Base-by-base conservation (phyloP, 176 grass and related monocot species). In the Puya raimondii region DNA sequence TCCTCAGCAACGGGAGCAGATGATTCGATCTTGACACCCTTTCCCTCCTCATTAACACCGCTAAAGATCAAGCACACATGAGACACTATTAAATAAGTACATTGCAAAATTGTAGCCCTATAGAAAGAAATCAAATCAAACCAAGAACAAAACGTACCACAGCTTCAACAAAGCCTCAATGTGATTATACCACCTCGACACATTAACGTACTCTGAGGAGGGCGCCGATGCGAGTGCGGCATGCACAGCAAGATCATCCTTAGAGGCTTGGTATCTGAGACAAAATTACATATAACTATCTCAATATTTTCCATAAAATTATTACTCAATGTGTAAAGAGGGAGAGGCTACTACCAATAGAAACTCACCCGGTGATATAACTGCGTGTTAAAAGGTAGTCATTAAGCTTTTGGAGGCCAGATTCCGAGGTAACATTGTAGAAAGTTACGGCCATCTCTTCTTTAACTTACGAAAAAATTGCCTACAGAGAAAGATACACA, bases 101-200 rank as follows among this genome's bases (percentile, higher is more conserved):
- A 61, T 2, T 86, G 56, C 67, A 75, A 69, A 16, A 78, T 51
- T 29, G 23, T 69, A 53, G 14, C 63, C 26, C 49, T 49, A 70
- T 49, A 42, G n/a, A 70, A 49, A 18, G 49, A 64, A 70, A 2
- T 23, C 13, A 64, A 10, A 22, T 49, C 9, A 23, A 15, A 75
- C 57, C 47, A 10, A 56, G 26, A 17, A 20, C 5, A 49, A 47
- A 76, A 11, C 50, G 66, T 85, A 92, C 89, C 88, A 82, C 71
- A 97, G 76, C 74, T 74, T 90, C 53, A 97, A n/a, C n/a, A 97
- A 86, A 9, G 89, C 94, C 80, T 97, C 86, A 70, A 97, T 90
- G 77, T 97, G 94, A 56, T 12, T 73, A 64, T 78, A 97, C 94
- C 94, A 97, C 82, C 94, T 97, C 15, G 82, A 50, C 8, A 78